Evolutionary conservation across 176 grass and related monocot species (phyloP), one percentile per base, ranked within the genome.

Genomic region (Rhynchospora tenuis): DNA sequence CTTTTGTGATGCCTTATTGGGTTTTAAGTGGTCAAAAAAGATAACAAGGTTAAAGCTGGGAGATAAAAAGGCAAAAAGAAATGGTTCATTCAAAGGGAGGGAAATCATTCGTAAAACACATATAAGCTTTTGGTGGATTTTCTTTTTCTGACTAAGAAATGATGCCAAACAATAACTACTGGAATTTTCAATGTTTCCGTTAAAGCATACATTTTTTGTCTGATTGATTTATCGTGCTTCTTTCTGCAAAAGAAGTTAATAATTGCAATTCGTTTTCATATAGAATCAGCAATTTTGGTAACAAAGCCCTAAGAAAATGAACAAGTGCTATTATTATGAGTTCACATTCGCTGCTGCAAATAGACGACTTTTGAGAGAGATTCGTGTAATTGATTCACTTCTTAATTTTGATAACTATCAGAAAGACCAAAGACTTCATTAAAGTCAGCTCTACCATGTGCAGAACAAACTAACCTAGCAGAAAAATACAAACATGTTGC

Each of bases 371-470:
- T 76, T 75, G 13, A 76, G 72, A n/a, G 14, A 55, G 23, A 16
- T 9, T 76, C 16, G 23, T 3, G 22, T 45, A 76, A 76, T 31
- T 55, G 26, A 76, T 6, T 17, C 24, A 3, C 6, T 9, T 7
- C 15, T 28, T 31, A 28, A 29, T 29, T 16, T 75, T 75, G 47
- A 75, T 8, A 75, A 75, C 47, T 28, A 27, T 54, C 3, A 75
- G 4, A 52, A 46, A 9, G 22, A 22, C 33, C 17, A 29, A 55
- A 55, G 44, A 67, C 11, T 66, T 67, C 42, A 47, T 52, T 28
- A 28, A 67, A 68, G 80, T 82, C 61, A 82, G 44, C 31, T 67
- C 42, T 50, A 67, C 19, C 80, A 82, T 65, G 59, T 82, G 59
- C 80, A 82, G 0, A 67, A 27, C 14, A 3, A 50, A 67, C 48